Base-by-base conservation (phyloP, 1,284 basidiomycete species). In the Papiliotrema laurentii region DNA sequence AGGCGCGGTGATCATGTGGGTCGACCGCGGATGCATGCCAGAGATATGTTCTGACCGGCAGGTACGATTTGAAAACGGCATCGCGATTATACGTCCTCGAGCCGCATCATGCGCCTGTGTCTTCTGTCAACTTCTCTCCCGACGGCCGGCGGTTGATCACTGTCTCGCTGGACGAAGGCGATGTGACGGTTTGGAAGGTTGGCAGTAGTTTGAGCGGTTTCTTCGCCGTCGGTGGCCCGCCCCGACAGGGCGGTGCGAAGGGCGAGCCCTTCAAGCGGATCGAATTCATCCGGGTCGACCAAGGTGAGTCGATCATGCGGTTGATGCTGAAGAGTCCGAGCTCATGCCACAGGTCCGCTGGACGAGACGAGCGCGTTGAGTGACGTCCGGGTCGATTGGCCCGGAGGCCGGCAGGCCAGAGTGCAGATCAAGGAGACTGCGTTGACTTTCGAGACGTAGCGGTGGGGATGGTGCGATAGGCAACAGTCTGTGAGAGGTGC, bases 61-160 rank as follows among this genome's bases (percentile, higher is more conserved):
- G 64, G 83, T 97, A 97, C 70, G 96, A 98, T 66, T 79, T 98
- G 45, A 97, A 97, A 73, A 92, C 92, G 0, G 92, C 91, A 0
- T 97, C 89, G 2, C 82, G 94, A 11, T 77, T 98, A 6, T 97
- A 97, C 66, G 89, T 98, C 0, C 81, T 98, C 9, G 93, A 97
- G 63, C 86, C 89, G 0, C 93, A 97, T 75, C 83, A 83, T 61
- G 83, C 83, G 58, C 76, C 81, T 0, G 82, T 90, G 5, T 81
- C 86, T 0, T 89, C 87, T 0, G 84, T 87, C 55, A 86, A 83
- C 48, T 97, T 97, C 70, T 92, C 90, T 2, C 87, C 90, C 0
- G 96, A 98, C 65, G 94, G 96, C 0, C 77, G 91, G 18, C 78
- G 96, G 16, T 77, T 98, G 13, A 84, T 96, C 21, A 94, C 91